Base-by-base conservation (phyloP, 2,329 filamentous ascomycete species). In the Fusarium acutatum region DNA sequence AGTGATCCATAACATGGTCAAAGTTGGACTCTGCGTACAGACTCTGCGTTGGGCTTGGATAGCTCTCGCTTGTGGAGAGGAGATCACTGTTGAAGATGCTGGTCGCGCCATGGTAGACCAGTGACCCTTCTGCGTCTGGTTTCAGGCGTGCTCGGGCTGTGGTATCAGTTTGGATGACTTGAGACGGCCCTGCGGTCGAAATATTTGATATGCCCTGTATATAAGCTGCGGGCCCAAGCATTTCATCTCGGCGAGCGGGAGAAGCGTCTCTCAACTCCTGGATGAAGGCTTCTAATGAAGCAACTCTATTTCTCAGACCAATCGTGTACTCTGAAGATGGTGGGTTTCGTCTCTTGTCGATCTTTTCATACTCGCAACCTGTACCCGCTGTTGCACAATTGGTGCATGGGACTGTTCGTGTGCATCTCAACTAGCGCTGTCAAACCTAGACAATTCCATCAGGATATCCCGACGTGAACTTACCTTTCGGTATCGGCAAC, bases 401-500 rank as follows among this genome's bases (percentile, higher is more conserved):
- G 3, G 14, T 26, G 18, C 60, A 64, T 1, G 43, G 43, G 12
- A 40, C 15, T 40, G 53, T 59, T 7, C 60, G 60, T 18, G 53
- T 64, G n/a, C 60, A 64, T 49, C 60, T 49, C 35, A 60, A 20
- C 60, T 64, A 30, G 14, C 7, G 26, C 18, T 3, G 30, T 64
- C 4, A 60, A 24, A n/a, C 13, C 35, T 11, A 7, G 9, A 34
- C 18, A 4, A 20, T 24, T 30, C 1, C 5, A n/a, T 26, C 4
- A 5, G 1, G 18, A 3, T 24, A 20, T n/a, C 1, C 8, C 15
- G 1, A 1, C 15, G 14, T 34, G 0, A 32, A 30, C 18, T 60
- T 24, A 64, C 60, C 28, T 60, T 64, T 17, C 60, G 60, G 13
- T 49, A 60, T 17, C 60, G 43, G 12, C 60, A 64, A 28, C 60